These are phyloP conservation scores for Phytophthora ramorum DNA, from an alignment of 352 stramenopile species.

Conservation along the genomic window DNA sequence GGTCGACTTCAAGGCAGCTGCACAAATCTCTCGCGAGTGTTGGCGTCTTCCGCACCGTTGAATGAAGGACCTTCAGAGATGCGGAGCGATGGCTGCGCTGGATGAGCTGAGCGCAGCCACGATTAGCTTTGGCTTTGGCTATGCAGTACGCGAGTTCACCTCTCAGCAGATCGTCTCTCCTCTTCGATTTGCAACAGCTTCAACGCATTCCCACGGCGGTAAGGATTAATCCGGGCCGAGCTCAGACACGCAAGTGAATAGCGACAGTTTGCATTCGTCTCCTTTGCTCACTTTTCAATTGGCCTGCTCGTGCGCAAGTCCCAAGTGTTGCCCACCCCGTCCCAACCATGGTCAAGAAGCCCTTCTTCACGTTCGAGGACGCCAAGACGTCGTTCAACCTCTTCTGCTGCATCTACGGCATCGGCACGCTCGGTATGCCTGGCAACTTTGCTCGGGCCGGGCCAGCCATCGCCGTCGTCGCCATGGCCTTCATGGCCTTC, in stretches of 20 bases:
- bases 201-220: slow-evolving; percentile 15
- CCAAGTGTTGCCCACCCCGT: background rate
- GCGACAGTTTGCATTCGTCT: background rate
- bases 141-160: slow-evolving; percentile 9
- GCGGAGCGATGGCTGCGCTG: slow-evolving; percentile 13
- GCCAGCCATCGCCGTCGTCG: slow-evolving; percentile 23
- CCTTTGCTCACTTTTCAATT: slow-evolving; percentile 22
- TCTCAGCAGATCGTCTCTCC: slow-evolving; percentile 19
- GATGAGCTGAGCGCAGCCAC: slow-evolving; percentile 17
- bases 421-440: slow-evolving; percentile 27
- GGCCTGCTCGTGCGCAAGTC: slow-evolving; percentile 13
- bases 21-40: background rate
- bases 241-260: slow-evolving; percentile 1
- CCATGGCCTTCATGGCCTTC: slow-evolving; percentile 35
- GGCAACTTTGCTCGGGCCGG: slow-evolving; percentile 27
- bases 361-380: slow-evolving; percentile 30
- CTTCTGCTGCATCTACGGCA: slow-evolving; percentile 30
- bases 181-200: slow-evolving; percentile 18
- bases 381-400: slow-evolving; percentile 35
- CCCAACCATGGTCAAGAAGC: slow-evolving; percentile 27
- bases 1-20: background rate
- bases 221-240: slow-evolving; percentile 18
- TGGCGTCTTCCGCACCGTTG: background rate
- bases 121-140: background rate
- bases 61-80: background rate